These are phyloP conservation scores for Lactarius sanguifluus DNA, from an alignment of 768 basidiomycete genomes.

Conservation along the genomic window DNA sequence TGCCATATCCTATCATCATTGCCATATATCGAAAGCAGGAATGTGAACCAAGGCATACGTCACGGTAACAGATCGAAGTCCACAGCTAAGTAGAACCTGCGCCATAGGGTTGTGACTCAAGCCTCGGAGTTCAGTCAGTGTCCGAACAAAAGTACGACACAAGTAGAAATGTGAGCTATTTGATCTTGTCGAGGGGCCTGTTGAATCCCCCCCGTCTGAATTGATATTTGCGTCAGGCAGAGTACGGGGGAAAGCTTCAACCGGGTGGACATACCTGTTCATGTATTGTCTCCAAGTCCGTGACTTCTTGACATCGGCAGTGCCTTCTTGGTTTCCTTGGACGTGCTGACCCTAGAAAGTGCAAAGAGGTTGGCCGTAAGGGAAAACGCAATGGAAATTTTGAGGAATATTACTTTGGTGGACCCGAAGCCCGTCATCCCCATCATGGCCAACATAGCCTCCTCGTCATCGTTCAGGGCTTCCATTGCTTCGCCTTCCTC, in stretches of 20 bases:
- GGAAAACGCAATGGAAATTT: conserved; percentile 19
- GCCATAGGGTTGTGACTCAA: background rate
- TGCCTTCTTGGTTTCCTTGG: conserved; percentile 78
- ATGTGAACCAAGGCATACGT: background rate
- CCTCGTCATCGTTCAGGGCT: conserved; percentile 64
- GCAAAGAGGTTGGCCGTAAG: conserved; percentile 4
- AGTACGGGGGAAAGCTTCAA: conserved; percentile 26
- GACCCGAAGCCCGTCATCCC: conserved; percentile 84
- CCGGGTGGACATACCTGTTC: conserved; percentile 63
- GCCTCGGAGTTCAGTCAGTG: background rate
- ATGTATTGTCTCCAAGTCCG: conserved; percentile 98
- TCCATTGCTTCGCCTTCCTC: conserved; percentile 52
- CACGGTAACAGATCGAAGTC: background rate
- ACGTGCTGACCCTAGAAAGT: conserved; percentile 69
- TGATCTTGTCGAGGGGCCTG: conserved; percentile 95
- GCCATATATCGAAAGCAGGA: background rate
- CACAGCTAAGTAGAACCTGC: background rate
- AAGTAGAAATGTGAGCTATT: conserved; percentile 41
- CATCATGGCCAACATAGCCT: conserved; percentile 88
- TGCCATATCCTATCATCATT: background rate
- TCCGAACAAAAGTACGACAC: background rate
- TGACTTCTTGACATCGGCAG: conserved; percentile 68
- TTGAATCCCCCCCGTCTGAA: conserved; percentile 81
- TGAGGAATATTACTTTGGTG: conserved; percentile 65
- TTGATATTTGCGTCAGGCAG: background rate